Percentiles rank a stretch among this genome's conserved stretches.
These are phyloP conservation scores for Letharia lupina DNA, from an alignment of 495 filamentous ascomycete species.

Conservation along the genomic window DNA sequence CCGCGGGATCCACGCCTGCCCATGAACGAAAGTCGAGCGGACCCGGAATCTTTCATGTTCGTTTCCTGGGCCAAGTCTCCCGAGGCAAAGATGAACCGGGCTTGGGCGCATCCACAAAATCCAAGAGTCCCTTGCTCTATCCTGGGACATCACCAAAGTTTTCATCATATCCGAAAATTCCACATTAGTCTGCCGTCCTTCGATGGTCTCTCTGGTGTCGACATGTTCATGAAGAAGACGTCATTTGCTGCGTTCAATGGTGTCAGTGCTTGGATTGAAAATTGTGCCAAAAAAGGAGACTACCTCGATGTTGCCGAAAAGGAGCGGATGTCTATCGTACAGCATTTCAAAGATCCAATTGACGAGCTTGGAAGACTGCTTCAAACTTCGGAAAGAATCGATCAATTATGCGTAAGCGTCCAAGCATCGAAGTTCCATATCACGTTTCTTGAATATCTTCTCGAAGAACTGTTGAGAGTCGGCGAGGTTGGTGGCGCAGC, in stretches of 20 bases:
- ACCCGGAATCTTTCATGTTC: slow-evolving; percentile 20
- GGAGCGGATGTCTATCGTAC: slow-evolving; percentile 18
- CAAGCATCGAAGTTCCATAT: background rate
- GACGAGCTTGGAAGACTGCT: slow-evolving; percentile 18
- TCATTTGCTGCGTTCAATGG: slow-evolving; percentile 18
- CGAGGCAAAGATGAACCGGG: background rate
- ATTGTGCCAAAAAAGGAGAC: slow-evolving; percentile 7
- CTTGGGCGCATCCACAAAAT: slow-evolving; percentile 17
- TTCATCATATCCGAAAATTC: slow-evolving; percentile 14
- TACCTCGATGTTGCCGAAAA: slow-evolving; percentile 6
- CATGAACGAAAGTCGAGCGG: slow-evolving; percentile 17
- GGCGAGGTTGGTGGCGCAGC: background rate
- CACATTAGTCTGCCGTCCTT: slow-evolving; percentile 16
- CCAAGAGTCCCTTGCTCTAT: slow-evolving; percentile 4
- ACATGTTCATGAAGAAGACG: slow-evolving; percentile 15
- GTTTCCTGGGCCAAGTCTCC: slow-evolving; percentile 12
- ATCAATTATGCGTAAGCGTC: slow-evolving; percentile 10
- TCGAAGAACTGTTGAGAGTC: slow-evolving; percentile 12
- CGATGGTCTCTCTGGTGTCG: slow-evolving; percentile 12
- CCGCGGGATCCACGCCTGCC: slow-evolving; percentile 15
- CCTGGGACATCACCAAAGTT: slow-evolving; percentile 14
- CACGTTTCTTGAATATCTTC: slow-evolving; percentile 12
- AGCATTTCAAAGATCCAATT: slow-evolving; percentile 12
- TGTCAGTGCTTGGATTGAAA: slow-evolving; percentile 12
- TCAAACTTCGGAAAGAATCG: slow-evolving; percentile 8